Percentiles rank a stretch among this genome's conserved stretches.
phyloP scores from a whole-genome alignment of 2,329 filamentous ascomycete genomes.

The Fusarium sp. region DNA sequence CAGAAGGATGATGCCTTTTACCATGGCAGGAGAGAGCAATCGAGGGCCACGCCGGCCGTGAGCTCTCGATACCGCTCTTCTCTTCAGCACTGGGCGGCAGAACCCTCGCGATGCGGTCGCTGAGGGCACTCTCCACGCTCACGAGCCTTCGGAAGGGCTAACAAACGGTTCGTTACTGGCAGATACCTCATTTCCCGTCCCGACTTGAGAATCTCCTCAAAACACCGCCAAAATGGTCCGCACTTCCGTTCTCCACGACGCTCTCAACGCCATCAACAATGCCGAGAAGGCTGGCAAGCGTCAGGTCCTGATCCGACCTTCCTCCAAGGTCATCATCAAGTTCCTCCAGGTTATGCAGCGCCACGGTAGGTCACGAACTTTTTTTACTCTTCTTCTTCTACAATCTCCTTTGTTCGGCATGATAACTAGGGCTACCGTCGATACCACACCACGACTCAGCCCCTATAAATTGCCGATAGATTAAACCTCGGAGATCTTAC shows the following conservation, averaged over 20 bases:
- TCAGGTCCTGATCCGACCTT: conserved; percentile 97
- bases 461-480: conserved; percentile 99
- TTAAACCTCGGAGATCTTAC: conserved; percentile 90
- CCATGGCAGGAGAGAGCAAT: conserved; percentile 73
- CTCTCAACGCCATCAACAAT: conserved; percentile 99
- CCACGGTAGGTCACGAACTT: conserved; percentile 81
- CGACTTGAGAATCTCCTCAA: conserved; percentile 84
- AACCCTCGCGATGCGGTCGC: conserved; percentile 68
- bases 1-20: conserved; percentile 58
- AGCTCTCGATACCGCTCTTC: conserved; percentile 70
- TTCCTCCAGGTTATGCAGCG: conserved; percentile 99
- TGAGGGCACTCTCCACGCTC: conserved; percentile 79
- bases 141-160: conserved; percentile 68
- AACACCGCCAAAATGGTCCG: conserved; percentile 92
- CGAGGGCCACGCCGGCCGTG: conserved; percentile 50
- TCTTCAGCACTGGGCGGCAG: conserved; percentile 75
- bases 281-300: conserved; percentile 99
- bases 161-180: conserved; percentile 54
- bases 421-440: conserved; percentile 99
- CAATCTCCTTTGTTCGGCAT: conserved; percentile 76
- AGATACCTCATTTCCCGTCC: conserved; percentile 74
- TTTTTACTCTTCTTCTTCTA: neutral
- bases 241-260: conserved; percentile 99
- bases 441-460: conserved; percentile 83
- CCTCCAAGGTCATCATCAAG: conserved; percentile 99